Evolutionary conservation across 2,329 filamentous ascomycete genomes (phyloP), one percentile per base, ranked within the genome.

Genomic region (Phialophora verrucosa): DNA sequence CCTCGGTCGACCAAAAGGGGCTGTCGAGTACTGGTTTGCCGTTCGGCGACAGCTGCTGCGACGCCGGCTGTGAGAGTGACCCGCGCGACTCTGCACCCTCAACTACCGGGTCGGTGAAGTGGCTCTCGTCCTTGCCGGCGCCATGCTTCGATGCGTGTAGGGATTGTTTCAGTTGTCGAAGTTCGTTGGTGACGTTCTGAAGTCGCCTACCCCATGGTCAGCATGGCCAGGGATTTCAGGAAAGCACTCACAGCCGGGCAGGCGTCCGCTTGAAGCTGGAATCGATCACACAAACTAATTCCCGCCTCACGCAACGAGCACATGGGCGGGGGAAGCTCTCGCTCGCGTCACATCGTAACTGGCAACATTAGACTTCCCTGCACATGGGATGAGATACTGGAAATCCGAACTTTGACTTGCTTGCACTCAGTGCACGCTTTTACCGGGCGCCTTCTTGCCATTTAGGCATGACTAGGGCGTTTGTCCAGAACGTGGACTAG

Each of bases 281-380:
- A 59, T 64, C 62, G 31, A 64, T 54, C 11, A 51, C 62, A 47
- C 62, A 64, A 17, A 53, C 55, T 12, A 64, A 50, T 10, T 47
- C 32, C n/a, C 62, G 42, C 49, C 56, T 59, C 38, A 44, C 35
- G 10, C 62, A 64, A 2, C 62, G 54, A 29, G 62, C 55, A 54
- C 62, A 64, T 27, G 62, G 62, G 27, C 35, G 56, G 20, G 62
- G 62, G 42, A 59, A 64, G n/a, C 53, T 59, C 50, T 64, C 62
- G 29, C 35, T 54, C 4, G 62, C 62, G 57, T 64, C 49, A 29
- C 62, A 64, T 53, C 55, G 54, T 31, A 64, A 29, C 55, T 59
- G 60, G 20, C 27, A 62, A 35, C 14, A 10, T 56, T 23, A 55
- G 25, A 42, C 17, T n/a, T 44, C 12, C 31, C 12, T 35, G 27